Evolutionary conservation across 495 filamentous ascomycete genomes (phyloP), one percentile per base, ranked within the genome.

Genomic region (Xylaria acuta): DNA sequence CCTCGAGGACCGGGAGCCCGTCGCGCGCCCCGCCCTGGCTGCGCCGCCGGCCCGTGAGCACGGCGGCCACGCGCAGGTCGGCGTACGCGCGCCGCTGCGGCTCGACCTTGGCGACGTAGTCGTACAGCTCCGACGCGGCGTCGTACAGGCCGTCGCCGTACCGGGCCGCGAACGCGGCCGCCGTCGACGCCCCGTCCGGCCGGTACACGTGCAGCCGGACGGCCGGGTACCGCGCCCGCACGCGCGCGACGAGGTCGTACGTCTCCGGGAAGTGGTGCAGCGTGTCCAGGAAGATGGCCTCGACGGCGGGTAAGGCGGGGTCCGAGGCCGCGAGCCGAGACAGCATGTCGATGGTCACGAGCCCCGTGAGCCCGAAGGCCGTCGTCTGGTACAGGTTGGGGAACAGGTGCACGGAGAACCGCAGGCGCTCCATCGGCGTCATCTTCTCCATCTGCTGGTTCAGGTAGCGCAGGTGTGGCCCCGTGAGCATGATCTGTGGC

Each of bases 71-170:
- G 71, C 93, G 89, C 45, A 98, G 87, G 59, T 97, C 92, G 6
- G 89, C 83, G 82, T 98, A 99, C 16, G 96, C 94, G 62, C 96
- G 92, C 83, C 98, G 92, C 64, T 93, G 93, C 18, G 96, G 97
- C 85, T 99, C 96, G 25, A 98, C 96, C 84, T 99, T 99, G 82
- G 95, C 96, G 63, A 94, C 86, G 88, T 92, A 99, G 88, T 99
- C 96, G 83, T 99, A 99, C 51, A 94, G 87, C 76, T 97, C 92
- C 51, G 94, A 87, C 69, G 95, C 92, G 12, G 85, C 88, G 78
- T 97, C 92, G 92, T 95, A 99, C 18, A 99, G 86, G 64, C 88
- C 90, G 78, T 91, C 84, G 78, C 97, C 95, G 78, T 97, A 92
- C 77, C 89, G 90, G 65, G 86, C 82, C 78, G 92, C 91, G 77